Base-by-base conservation (phyloP, 345 rosid species). In the Tarenaya hassleriana region DNA sequence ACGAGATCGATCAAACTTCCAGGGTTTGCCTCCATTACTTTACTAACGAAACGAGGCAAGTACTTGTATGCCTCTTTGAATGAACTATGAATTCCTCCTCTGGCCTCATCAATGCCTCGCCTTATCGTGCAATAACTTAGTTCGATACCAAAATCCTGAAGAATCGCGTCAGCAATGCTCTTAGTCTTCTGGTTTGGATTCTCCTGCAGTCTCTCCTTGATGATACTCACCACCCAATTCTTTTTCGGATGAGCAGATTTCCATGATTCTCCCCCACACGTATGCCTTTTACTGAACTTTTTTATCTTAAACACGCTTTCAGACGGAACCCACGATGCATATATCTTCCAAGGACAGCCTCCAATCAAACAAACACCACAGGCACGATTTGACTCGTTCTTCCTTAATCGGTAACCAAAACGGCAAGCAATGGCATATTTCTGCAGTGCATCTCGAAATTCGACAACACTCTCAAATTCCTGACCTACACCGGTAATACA, bases 401-500 rank as follows among this genome's bases (percentile, higher is more conserved):
- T 86, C 62, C 79, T 86, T 40, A 90, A 59, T 71, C 68, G 78
- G 72, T 90, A 90, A 5, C 64, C 80, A 54, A 90, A 90, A 16
- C 84, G 84, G 66, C 77, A 68, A 32, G 95, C 97, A 64, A 90
- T 83, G 1, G 95, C 82, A 61, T 78, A 86, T 62, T 80, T 86
- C 72, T 84, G 88, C 64, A 86, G 67, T 0, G 80, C 86, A 61
- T 86, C 91, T 56, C 97, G 91, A 67, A 90, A 86, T 55, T 86
- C 88, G 34, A 53, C 75, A 16, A 82, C 97, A 44, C 75, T 70
- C 48, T 72, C 69, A 62, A 90, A 90, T 24, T 88, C 97, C 75
- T 90, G 97, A 61, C 95, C 95, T 16, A 77, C 85, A 51, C 95
- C 97, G 3, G 81, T 73, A 38, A 90, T 90, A 63, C 84, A 77